A percentile compares a stretch with the other conserved stretches of the same genome.
Conservation (phyloP, 108 stramenopile genomes). For the Licmophora abbreviata region DNA sequence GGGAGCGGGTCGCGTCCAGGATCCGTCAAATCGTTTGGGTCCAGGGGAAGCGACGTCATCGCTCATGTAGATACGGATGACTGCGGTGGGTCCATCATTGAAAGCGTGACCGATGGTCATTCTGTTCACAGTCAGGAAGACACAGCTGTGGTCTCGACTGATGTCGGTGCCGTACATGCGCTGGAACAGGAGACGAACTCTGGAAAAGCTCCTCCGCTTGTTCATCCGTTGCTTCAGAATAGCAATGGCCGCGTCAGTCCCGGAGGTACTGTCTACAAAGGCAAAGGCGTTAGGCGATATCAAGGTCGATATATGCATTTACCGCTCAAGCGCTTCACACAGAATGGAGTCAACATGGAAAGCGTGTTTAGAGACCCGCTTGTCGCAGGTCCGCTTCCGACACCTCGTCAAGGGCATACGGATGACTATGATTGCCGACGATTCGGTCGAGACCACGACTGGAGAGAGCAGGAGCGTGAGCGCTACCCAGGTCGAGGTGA, state of each 20-base stretch:
- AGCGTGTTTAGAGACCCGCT: no score
- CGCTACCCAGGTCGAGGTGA: constrained; percentile 1
- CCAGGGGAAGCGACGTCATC: constrained; percentile 28
- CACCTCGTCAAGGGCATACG: neutral
- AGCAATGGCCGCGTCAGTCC: constrained; percentile 40
- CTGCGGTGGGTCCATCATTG: constrained; percentile 29
- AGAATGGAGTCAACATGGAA: constrained; percentile 23
- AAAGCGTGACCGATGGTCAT: constrained; percentile 14
- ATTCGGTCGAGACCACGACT: neutral
- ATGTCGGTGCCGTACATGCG: neutral
- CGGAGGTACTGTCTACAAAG: constrained; percentile 56
- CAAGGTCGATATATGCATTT: constrained; percentile 54
- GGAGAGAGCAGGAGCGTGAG: neutral
- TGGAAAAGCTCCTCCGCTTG: neutral
- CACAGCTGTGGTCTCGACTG: constrained; percentile 3
- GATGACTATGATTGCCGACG: neutral
- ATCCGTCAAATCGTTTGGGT: constrained; percentile 33
- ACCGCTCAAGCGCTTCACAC: constrained; percentile 44
- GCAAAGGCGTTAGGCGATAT: constrained; percentile 43
- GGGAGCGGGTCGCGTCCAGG: constrained; percentile 14
- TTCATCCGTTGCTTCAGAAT: constrained; percentile 17
- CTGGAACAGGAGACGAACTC: neutral
- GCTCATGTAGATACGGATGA: constrained; percentile 49
- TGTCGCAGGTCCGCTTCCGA: no score
- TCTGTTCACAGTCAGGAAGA: constrained; percentile 39